Evolutionary conservation across 2,329 filamentous ascomycete genomes (phyloP), one percentile per base, ranked within the genome.

Genomic region (Purpureocillium takamizusanense): DNA sequence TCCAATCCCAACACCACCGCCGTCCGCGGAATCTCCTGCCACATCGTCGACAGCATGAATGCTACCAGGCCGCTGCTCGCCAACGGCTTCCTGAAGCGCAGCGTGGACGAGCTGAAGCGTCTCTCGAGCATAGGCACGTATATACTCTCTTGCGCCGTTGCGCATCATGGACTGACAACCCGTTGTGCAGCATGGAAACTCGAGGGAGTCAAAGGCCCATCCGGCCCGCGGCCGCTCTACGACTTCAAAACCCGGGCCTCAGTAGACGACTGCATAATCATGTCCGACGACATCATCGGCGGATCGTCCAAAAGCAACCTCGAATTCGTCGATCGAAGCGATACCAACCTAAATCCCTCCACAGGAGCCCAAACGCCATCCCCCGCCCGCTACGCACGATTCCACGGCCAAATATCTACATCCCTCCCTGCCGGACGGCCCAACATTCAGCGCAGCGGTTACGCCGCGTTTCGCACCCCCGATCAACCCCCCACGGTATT

Each of bases 321-420:
- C 43, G 83, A 89, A 51, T 81, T 78, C 56, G 65, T 79, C 15
- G 14, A 28, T n/a, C 31, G 64, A 58, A 4, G 36, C 51, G 28
- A 36, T 6, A 15, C 28, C 7, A 4, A 31, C 13, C 32, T 41
- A 27, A 29, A 43, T 33, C 34, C 46, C 7, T 40, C 54, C 3
- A 11, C 45, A 12, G 27, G 10, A 15, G 28, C 10, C 25, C 12
- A 45, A 2, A 31, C 45, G 18, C 37, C 38, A 14, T 35, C 44
- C 11, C 54, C 57, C 33, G 25, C 50, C 15, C 52, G 59, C 23
- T 85, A 94, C 62, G 79, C 81, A 14, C 76, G 83, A 43, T 98
- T 97, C 66, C 79, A 89, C 63, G 92, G 92, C 46, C 77, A 60
- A 40, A 97, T 98, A 55, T 95, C 87, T 2, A 94, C 83, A 11